Evolutionary conservation across 148 eudicot genomes (phyloP), one percentile per base, ranked within the genome.

Genomic region (Amaranthus hypochondriacus): DNA sequence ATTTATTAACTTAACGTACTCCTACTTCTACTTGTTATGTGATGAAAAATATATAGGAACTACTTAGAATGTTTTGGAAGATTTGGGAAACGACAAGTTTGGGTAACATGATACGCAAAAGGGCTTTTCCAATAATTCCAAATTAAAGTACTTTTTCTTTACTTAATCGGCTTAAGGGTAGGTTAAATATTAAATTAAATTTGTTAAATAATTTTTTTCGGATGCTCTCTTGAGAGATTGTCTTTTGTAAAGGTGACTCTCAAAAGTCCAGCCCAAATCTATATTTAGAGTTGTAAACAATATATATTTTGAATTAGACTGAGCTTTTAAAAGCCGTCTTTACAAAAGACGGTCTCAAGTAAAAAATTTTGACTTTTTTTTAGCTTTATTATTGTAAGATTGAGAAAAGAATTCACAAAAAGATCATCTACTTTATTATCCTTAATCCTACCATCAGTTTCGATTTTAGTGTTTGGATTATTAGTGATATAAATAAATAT

Each of bases 71-170:
- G 49, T 70, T 56, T 28, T 44, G 13, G 51, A 63, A 44, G 18
- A 57, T 14, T 13, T 21, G 43, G 48, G n/a, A 53, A 54, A 11
- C 14, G 72, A 43, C 48, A 56, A 69, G 5, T 55, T 47, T 56
- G 13, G 57, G 46, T 28, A 68, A 58, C 42, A 59, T 72, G 75
- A 72, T 67, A 67, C 70, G 56, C 54, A 18, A 67, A 67, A 50
- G 44, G n/a, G 13, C 56, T 48, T 10, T 52, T 69, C 72, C 12
- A 18, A 28, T 28, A 28, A 53, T 69, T 21, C 59, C 72, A 42
- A 59, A 56, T 6, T 46, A 18, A 64, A 42, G 47, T 53, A 65
- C 47, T 14, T 18, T 28, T 64, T 74, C 39, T 72, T 61, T 62
- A 12, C 68, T 68, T 73, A 62, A 60, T 62, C 54, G 39, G 39